phyloP scores from a whole-genome alignment of 2,329 filamentous ascomycete genomes.

The Scedosporium boydii region DNA sequence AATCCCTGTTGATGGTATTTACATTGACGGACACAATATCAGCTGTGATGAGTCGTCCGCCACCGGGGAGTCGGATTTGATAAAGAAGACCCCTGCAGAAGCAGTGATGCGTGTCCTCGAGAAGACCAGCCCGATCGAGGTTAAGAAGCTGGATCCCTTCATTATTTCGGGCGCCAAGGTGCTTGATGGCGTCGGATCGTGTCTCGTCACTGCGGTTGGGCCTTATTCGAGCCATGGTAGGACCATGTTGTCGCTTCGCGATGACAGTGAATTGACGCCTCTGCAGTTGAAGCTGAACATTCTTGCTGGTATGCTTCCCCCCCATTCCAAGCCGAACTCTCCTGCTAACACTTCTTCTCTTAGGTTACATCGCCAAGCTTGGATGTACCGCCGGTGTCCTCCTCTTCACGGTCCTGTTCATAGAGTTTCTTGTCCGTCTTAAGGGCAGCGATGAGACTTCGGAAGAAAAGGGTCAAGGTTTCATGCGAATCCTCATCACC shows the following conservation, averaged over 20 bases:
- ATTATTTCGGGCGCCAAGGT: conserved; percentile 47
- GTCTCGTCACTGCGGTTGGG: conserved; percentile 13
- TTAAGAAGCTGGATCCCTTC: conserved; percentile 52
- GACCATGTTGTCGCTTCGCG: conserved; percentile 14
- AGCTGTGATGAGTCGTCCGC: conserved; percentile 65
- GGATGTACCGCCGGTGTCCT: conserved; percentile 13
- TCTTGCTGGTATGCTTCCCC: conserved; percentile 11
- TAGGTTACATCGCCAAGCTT: conserved; percentile 15
- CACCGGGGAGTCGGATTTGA: conserved; percentile 62
- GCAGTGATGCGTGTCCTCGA: conserved; percentile 47
- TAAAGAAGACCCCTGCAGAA: conserved; percentile 54
- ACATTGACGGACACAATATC: conserved; percentile 42
- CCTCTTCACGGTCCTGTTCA: conserved; percentile 12
- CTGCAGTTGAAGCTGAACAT: conserved; percentile 15
- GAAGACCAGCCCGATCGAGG: conserved; percentile 11
- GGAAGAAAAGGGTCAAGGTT: conserved; percentile 40
- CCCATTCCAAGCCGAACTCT: background rate
- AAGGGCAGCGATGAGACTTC: conserved; percentile 8
- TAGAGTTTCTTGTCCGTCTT: conserved; percentile 22
- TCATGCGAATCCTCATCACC: conserved; percentile 26
- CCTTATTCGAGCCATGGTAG: conserved; percentile 13
- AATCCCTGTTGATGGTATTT: conserved; percentile 60
- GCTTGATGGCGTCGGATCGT: conserved; percentile 30
- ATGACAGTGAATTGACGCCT: conserved; percentile 13
- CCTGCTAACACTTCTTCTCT: background rate